A percentile compares a stretch with the other conserved stretches of the same genome.
Evolutionary conservation across 2,329 filamentous ascomycete species (phyloP).

Genomic region (Paraphoma sp.): DNA sequence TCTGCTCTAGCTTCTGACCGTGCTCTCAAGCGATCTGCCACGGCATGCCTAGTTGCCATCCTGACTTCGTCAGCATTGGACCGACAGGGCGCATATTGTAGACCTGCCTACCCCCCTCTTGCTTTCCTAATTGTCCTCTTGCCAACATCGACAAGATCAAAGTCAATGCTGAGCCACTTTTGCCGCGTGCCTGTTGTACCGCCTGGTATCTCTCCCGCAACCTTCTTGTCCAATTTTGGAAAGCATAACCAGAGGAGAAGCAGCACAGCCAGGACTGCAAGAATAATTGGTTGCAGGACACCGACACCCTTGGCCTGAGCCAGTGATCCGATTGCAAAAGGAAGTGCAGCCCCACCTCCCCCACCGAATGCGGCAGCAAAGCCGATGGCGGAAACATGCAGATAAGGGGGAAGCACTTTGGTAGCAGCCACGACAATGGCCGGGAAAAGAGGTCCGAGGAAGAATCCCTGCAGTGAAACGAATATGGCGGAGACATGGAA

Average conservation of each 20-base stretch:
- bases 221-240: constrained; percentile 18
- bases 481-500: constrained; percentile 74
- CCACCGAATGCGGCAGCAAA: constrained; percentile 79
- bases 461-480: constrained; percentile 75
- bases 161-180: constrained; percentile 26
- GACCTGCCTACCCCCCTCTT: constrained; percentile 2
- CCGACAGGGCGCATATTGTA: background rate
- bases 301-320: constrained; percentile 64
- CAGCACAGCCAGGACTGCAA: constrained; percentile 58
- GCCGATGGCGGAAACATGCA: constrained; percentile 79
- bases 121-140: constrained; percentile 21
- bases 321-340: constrained; percentile 69
- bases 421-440: constrained; percentile 74
- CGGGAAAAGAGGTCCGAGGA: constrained; percentile 78
- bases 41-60: background rate
- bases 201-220: constrained; percentile 2
- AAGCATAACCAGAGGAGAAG: constrained; percentile 57
- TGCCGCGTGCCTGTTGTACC: background rate
- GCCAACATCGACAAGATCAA: constrained; percentile 25
- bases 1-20: background rate
- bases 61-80: background rate
- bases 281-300: constrained; percentile 64
- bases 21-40: background rate
- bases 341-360: constrained; percentile 70
- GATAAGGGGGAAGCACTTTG: constrained; percentile 71